Percentiles rank a stretch among this genome's conserved stretches.
These are phyloP conservation scores for Rhynchosporium agropyri DNA, from an alignment of 2,329 filamentous ascomycete species.

Conservation along the genomic window DNA sequence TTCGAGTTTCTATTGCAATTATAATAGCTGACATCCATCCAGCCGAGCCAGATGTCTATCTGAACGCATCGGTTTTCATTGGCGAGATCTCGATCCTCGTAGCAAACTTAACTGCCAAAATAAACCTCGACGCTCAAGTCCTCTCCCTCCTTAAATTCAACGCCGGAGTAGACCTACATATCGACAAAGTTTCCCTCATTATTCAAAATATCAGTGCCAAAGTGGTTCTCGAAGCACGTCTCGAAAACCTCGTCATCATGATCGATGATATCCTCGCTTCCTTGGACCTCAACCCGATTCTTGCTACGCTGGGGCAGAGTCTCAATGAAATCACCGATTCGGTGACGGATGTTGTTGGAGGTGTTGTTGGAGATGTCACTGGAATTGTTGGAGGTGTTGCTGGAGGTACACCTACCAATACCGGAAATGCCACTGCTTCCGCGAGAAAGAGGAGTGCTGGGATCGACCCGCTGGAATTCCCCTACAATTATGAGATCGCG, in stretches of 20 bases:
- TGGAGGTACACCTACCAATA: constrained; percentile 31
- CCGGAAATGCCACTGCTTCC: neutral
- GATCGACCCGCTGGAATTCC: neutral
- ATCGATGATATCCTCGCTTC: constrained; percentile 59
- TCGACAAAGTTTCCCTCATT: constrained; percentile 57
- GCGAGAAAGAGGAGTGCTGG: constrained; percentile 1
- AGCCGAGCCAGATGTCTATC: constrained; percentile 57
- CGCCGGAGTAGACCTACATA: constrained; percentile 60
- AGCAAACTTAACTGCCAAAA: constrained; percentile 61
- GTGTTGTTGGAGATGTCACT: constrained; percentile 3
- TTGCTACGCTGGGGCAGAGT: constrained; percentile 56
- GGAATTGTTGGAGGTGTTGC: no score
- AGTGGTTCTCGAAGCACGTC: constrained; percentile 60
- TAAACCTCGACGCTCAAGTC: constrained; percentile 62
- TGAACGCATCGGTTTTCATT: constrained; percentile 61
- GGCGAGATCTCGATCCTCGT: constrained; percentile 62
- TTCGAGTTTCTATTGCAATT: neutral
- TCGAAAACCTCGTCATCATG: constrained; percentile 63
- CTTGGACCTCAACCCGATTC: constrained; percentile 62
- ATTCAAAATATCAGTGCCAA: constrained; percentile 62
- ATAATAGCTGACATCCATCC: neutral
- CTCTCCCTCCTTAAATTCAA: constrained; percentile 61
- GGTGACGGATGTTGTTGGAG: constrained; percentile 37
- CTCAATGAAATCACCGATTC: constrained; percentile 53
- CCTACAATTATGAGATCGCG: constrained; percentile 48